phyloP scores from a whole-genome alignment of 805 yeast genomes.

The Wickerhamomyces hampshirensis region DNA sequence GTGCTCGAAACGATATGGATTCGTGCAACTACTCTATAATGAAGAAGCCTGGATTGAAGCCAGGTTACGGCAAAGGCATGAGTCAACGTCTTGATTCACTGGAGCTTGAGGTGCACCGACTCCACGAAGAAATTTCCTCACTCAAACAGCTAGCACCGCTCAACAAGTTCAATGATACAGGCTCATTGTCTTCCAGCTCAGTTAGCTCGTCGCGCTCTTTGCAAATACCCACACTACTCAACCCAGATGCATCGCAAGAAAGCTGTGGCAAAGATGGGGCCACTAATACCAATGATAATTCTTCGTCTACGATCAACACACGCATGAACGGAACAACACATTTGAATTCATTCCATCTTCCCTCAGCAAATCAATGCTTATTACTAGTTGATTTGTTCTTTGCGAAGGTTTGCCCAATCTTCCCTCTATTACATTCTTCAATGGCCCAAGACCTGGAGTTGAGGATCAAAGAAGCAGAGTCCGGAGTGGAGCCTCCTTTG shows the following conservation, averaged over 20 bases:
- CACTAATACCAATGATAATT: neutral
- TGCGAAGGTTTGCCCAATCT: constrained; percentile 14
- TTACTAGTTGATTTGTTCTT: constrained; percentile 19
- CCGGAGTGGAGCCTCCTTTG: constrained; percentile 15
- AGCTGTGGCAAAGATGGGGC: neutral
- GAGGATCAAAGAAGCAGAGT: constrained; percentile 2
- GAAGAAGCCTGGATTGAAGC: constrained; percentile 22
- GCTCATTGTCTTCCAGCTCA: constrained; percentile 3
- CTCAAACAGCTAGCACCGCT: neutral
- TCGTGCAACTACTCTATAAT: constrained; percentile 16
- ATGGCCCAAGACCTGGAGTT: constrained; percentile 9
- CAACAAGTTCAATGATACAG: neutral
- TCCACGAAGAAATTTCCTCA: constrained; percentile 7
- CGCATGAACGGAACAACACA: neutral
- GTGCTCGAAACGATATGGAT: constrained; percentile 9
- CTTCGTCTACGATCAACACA: no score
- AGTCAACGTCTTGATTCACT: constrained; percentile 16
- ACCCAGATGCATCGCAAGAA: constrained; percentile 6
- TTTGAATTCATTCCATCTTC: constrained; percentile 7
- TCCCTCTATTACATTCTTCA: constrained; percentile 21
- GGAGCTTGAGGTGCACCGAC: constrained; percentile 11
- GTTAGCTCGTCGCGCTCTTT: constrained; percentile 5
- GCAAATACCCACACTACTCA: constrained; percentile 17
- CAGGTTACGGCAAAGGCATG: constrained; percentile 22
- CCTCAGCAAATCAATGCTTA: constrained; percentile 12